Base-by-base conservation (phyloP, 2,329 filamentous ascomycete species). In the Rhinocladiella similis region DNA sequence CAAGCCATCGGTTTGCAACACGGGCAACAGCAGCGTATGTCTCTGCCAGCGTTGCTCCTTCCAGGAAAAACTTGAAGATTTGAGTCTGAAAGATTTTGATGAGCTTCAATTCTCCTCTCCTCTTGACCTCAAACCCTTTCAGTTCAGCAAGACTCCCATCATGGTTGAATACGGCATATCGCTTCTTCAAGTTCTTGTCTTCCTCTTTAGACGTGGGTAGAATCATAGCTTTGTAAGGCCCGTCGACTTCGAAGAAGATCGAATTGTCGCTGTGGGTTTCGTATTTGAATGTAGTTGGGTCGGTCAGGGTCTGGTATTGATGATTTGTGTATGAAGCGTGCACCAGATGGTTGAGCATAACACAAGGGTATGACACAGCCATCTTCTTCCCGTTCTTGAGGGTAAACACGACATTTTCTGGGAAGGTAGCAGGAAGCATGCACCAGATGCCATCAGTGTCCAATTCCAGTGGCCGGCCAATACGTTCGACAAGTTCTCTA, bases 401-500 rank as follows among this genome's bases (percentile, higher is more conserved):
- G 67, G 89, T 96, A 79, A 99, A 97, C 0, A 86, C 81, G 68
- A 97, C 97, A 73, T 99, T 97, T 69, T 99, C 94, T 0, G 94
- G 94, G 66, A 99, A 99, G 0, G 90, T 94, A 0, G 90, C 93
- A 0, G 94, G 94, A 66, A 99, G 81, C 83, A 99, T 99, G 75
- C 94, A 99, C 95, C 94, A 99, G 67, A 99, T 99, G 83, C 95
- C 94, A 70, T 99, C 94, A 2, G 94, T 99, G 72, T 99, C 94
- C 47, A 99, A 80, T 72, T 99, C 94, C 50, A 99, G 80, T 0
- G 94, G 94, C 54, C 94, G 84, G 20, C 94, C 94, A 36, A 99
- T 89, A 6, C 94, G 84, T 70, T 99, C 94, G 3, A 99, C 93
- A 1, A 99, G 82, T 66, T 94, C 88, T 68, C 93, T 85, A 16